Conservation (phyloP, 2,329 filamentous ascomycete species). For the Fonsecaea multimorphosa region DNA sequence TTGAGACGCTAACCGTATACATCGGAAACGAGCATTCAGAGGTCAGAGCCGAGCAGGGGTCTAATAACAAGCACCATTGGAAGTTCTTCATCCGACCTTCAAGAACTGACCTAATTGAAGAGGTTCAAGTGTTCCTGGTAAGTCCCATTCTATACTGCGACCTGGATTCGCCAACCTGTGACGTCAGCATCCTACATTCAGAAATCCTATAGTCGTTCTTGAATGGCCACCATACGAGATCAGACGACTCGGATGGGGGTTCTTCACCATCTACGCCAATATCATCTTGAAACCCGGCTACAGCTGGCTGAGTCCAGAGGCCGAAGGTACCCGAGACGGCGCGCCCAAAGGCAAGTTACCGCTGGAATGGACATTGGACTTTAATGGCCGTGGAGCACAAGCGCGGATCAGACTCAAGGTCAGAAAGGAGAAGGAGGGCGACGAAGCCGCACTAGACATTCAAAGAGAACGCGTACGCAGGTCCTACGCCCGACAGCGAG, state of each 20-base stretch:
- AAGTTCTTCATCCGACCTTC: constrained; percentile 37
- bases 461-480: constrained; percentile 29
- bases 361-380: constrained; percentile 38
- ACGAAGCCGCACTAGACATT: constrained; percentile 32
- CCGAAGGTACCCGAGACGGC: constrained; percentile 35
- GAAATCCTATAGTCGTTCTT: constrained; percentile 31
- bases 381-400: constrained; percentile 35
- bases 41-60: constrained; percentile 27
- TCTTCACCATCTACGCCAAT: constrained; percentile 36
- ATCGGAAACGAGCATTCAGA: constrained; percentile 38
- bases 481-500: constrained; percentile 25
- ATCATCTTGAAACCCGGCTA: constrained; percentile 36
- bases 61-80: constrained; percentile 38
- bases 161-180: constrained; percentile 10
- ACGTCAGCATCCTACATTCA: constrained; percentile 36
- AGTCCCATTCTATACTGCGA: constrained; percentile 6
- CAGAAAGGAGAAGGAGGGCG: constrained; percentile 37
- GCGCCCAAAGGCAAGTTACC: constrained; percentile 34
- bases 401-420: constrained; percentile 35
- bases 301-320: constrained; percentile 35
- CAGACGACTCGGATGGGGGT: constrained; percentile 36
- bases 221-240: constrained; percentile 35
- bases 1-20: constrained; percentile 35
- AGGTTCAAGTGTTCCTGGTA: constrained; percentile 37
- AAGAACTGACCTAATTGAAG: constrained; percentile 37